phyloP scores from a whole-genome alignment of 1,284 basidiomycete species.

The Ganoderma lingzhi region DNA sequence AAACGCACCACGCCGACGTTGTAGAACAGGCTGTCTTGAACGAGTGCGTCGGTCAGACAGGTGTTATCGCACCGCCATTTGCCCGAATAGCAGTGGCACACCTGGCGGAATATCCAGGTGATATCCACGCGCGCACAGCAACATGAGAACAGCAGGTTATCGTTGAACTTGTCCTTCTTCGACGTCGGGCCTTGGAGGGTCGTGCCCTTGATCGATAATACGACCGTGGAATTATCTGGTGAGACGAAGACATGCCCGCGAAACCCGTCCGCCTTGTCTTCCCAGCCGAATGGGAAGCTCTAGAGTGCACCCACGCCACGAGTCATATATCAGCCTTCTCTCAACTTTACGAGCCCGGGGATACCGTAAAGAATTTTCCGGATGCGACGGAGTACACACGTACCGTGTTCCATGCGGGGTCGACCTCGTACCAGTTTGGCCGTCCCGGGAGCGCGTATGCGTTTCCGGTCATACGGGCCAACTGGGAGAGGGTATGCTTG shows the following conservation, averaged over 20 bases:
- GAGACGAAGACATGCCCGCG: constrained; percentile 91
- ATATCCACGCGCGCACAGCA: constrained; percentile 95
- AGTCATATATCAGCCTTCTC: constrained; percentile 6
- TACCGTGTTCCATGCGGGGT: constrained; percentile 77
- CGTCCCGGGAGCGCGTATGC: constrained; percentile 82
- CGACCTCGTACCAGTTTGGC: constrained; percentile 87
- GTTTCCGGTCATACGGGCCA: constrained; percentile 92
- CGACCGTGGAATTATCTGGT: constrained; percentile 82
- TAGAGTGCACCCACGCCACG: constrained; percentile 38
- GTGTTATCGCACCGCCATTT: constrained; percentile 81
- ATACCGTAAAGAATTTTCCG: constrained; percentile 2
- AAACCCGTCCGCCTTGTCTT: constrained; percentile 81
- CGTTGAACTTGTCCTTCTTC: constrained; percentile 95
- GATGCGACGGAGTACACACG: constrained; percentile 39
- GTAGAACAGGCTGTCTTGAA: constrained; percentile 94
- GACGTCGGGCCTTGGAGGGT: constrained; percentile 84
- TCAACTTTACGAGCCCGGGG: background rate
- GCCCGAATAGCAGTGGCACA: constrained; percentile 89
- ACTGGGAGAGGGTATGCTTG: constrained; percentile 81
- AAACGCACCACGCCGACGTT: constrained; percentile 76
- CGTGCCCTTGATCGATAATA: constrained; percentile 96
- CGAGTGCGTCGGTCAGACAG: constrained; percentile 86
- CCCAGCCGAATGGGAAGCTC: constrained; percentile 95
- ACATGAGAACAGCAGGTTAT: constrained; percentile 97
- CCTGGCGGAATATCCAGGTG: constrained; percentile 82